Evolutionary conservation across 75 land plant genomes (phyloP).

Genomic region (Ceratopteris richardii): DNA sequence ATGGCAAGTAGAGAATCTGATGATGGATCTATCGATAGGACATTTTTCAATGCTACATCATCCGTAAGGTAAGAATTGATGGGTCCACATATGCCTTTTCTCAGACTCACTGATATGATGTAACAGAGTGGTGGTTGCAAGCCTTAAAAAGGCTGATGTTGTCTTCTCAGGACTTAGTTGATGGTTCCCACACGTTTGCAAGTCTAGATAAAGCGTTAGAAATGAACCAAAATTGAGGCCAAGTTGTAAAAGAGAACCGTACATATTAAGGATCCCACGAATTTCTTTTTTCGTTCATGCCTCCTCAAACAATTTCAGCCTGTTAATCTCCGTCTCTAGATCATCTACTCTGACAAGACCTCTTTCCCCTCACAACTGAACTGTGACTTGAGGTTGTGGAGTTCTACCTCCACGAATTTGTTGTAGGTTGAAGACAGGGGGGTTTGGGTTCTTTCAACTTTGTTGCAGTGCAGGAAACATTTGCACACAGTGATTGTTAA

Average conservation of each 20-base stretch:
- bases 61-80: slow-evolving; percentile 73
- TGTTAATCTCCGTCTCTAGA: slow-evolving; percentile 46
- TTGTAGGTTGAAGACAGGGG: too few species aligned
- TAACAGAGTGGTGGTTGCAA: slow-evolving; percentile 74
- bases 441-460: too few species aligned
- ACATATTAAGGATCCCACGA: slow-evolving; percentile 25
- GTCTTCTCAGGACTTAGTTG: slow-evolving; percentile 41
- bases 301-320: slow-evolving; percentile 53
- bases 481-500: too few species aligned
- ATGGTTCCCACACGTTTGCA: slow-evolving; percentile 44
- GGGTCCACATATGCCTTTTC: slow-evolving; percentile 86
- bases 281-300: slow-evolving; percentile 50
- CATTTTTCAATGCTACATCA: slow-evolving; percentile 49
- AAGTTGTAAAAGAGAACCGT: slow-evolving; percentile 25
- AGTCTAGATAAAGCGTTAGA: slow-evolving; percentile 69
- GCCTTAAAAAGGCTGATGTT: slow-evolving; percentile 71
- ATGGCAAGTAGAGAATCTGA: slow-evolving; percentile 78
- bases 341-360: slow-evolving; percentile 46
- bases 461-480: too few species aligned
- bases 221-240: slow-evolving; percentile 81
- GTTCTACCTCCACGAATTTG: slow-evolving; percentile 77
- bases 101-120: slow-evolving; percentile 96
- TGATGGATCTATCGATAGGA: slow-evolving; percentile 70
- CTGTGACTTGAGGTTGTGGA: slow-evolving; percentile 66
- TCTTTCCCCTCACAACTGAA: slow-evolving; percentile 40